These are phyloP conservation scores for Yamadazyma philogaea DNA, from an alignment of 805 yeast species.

Conservation along the genomic window DNA sequence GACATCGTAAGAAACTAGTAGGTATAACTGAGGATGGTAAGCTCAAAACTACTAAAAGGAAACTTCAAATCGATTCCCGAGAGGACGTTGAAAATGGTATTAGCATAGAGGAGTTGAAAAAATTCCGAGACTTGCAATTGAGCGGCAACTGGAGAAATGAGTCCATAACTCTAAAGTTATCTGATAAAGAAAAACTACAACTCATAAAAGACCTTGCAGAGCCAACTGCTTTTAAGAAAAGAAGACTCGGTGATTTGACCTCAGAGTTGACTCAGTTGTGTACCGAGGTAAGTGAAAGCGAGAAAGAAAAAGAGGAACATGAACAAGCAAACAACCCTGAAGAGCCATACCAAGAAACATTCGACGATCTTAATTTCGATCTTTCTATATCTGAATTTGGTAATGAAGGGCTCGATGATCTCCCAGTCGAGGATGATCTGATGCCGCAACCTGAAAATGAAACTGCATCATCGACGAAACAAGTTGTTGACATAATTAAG, in stretches of 20 bases:
- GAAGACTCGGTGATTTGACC: conserved; percentile 17
- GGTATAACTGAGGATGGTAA: conserved; percentile 41
- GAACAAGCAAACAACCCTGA: conserved; percentile 13
- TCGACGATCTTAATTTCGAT: conserved; percentile 19
- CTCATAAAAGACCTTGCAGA: conserved; percentile 33
- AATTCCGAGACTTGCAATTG: conserved; percentile 22
- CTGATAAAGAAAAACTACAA: conserved; percentile 31
- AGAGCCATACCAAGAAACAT: conserved; percentile 16
- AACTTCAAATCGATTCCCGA: conserved; percentile 42
- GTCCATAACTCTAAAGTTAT: conserved; percentile 24
- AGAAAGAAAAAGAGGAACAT: conserved; percentile 12
- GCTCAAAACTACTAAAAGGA: conserved; percentile 45
- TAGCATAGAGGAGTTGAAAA: conserved; percentile 33
- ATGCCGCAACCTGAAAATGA: conserved; percentile 8
- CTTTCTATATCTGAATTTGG: conserved; percentile 21
- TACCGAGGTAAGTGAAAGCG: conserved; percentile 6
- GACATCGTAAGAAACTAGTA: conserved; percentile 26
- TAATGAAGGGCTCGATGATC: conserved; percentile 9
- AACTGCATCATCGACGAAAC: conserved; percentile 39
- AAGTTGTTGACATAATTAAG: conserved; percentile 50
- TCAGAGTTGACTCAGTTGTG: conserved; percentile 12
- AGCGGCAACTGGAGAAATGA: conserved; percentile 17
- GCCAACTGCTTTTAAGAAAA: conserved; percentile 27
- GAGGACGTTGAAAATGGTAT: conserved; percentile 45
- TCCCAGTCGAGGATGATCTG: conserved; percentile 8